Evolutionary conservation across 139 green algal species (phyloP).

Genomic region (Tetradesmus obliquus): DNA sequence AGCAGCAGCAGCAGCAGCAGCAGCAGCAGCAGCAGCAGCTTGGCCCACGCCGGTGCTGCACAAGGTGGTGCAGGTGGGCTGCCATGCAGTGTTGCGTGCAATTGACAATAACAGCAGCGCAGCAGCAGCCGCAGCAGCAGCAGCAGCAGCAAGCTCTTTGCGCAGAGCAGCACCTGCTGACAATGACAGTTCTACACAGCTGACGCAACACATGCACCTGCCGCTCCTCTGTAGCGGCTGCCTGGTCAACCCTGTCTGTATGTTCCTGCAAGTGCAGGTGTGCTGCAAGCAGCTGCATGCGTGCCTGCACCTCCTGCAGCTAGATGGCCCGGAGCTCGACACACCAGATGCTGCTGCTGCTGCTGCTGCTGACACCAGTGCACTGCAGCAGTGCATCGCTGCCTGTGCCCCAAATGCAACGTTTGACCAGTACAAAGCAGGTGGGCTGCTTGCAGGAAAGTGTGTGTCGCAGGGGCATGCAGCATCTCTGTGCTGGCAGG

Average conservation of each 20-base stretch:
- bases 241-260: neutral
- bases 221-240: neutral
- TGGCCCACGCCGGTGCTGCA: neutral
- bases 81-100: neutral
- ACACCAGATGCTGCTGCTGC: neutral
- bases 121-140: neutral
- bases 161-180: too few relatives aligned
- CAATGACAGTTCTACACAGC: too few relatives aligned
- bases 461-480: too few relatives aligned
- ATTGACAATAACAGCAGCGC: neutral
- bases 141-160: too few relatives aligned
- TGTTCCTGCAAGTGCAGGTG: neutral
- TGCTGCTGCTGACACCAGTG: neutral
- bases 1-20: too few relatives aligned
- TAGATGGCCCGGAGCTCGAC: neutral
- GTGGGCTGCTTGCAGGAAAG: neutral
- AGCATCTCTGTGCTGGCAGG: too few relatives aligned
- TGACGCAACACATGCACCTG: too few relatives aligned
- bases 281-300: constrained; percentile 13
- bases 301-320: constrained; percentile 28
- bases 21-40: too few relatives aligned
- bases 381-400: neutral
- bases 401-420: neutral
- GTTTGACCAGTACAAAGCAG: constrained; percentile 11
- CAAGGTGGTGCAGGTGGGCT: neutral